These are phyloP conservation scores for Chlamydomonas sphaeroides DNA, from an alignment of 139 green algal genomes.

Conservation along the genomic window DNA sequence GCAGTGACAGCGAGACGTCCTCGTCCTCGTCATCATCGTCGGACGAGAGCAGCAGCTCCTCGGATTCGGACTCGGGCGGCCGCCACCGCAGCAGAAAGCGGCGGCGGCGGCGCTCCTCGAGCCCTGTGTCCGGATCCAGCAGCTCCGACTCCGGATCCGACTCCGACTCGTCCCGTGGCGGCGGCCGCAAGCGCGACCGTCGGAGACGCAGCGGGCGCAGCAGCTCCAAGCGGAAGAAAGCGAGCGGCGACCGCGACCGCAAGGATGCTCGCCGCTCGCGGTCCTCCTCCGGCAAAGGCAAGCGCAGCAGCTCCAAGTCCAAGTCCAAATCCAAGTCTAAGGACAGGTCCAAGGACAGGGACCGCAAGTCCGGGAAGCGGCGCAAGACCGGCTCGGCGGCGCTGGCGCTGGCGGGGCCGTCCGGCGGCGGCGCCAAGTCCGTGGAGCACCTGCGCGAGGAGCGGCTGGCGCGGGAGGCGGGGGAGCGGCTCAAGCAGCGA, in stretches of 20 bases:
- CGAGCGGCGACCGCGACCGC: neutral
- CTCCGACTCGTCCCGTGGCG: too few species aligned
- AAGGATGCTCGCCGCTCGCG: neutral
- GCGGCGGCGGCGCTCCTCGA: neutral
- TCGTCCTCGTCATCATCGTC: neutral
- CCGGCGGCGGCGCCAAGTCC: constrained; percentile 3
- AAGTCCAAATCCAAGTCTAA: too few species aligned
- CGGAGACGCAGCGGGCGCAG: neutral
- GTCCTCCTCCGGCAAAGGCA: neutral
- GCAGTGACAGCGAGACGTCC: neutral
- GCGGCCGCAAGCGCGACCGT: constrained; percentile 1
- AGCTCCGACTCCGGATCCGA: neutral
- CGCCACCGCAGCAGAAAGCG: constrained; percentile 1
- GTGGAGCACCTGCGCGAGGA: constrained; percentile 65
- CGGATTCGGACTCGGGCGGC: constrained; percentile 3
- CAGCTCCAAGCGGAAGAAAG: neutral
- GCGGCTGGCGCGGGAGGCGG: constrained; percentile 62
- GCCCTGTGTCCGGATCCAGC: neutral
- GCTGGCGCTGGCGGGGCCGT: neutral
- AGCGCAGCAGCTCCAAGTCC: neutral
- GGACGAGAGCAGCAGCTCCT: constrained; percentile 17
- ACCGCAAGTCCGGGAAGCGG: too few species aligned
- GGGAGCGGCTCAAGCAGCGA: constrained; percentile 33
- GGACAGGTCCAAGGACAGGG: too few species aligned
- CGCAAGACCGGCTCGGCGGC: neutral